Evolutionary conservation across 192 early-diverging fungal species (phyloP), one percentile per base, ranked within the genome.

Genomic region (Podila minutissima): DNA sequence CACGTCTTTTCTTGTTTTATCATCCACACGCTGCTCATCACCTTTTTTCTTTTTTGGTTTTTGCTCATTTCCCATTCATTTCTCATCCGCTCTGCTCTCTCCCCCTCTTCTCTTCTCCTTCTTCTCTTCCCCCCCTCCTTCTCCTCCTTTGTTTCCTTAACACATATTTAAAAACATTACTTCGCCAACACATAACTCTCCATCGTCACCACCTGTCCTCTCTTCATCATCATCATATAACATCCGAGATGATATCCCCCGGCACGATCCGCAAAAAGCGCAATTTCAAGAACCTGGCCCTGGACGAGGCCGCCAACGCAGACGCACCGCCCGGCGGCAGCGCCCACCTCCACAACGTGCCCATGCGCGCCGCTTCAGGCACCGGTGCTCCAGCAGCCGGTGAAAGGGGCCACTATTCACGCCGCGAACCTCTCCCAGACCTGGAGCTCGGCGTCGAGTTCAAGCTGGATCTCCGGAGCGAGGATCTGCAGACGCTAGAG

Each of bases 401-500:
- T 26, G 82, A 60, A 10, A 22, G 58, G 17, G 58, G 63, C 38
- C 71, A 75, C 15, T 69, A 69, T 58, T 72, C 82, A 12, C 51
- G 85, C 9, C 67, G 64, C 37, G 77, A 86, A 53, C 72, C 83
- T n/a, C 33, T 87, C 38, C 74, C 74, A 24, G 85, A 86, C 63
- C 79, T 94, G 32, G 91, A 93, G 49, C 88, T 93, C 17, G 93
- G 93, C 13, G 82, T 93, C 12, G 92, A 93, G 73, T 85, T 94
- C 65, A 85, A 91, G 41, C 76, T 94, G 67, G 93, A 94, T 82
- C 75, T 96, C 72, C 88, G 92, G 67, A 83, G 88, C 50, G 94
- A 97, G 81, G 97, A 99, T 75, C 86, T 99, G 62, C 84, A 86
- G 37, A 85, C 91, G 0, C 72, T 95, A 20, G 83, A 91, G 69